Evolutionary conservation across 108 stramenopile genomes (phyloP), one percentile per base, ranked within the genome.

Genomic region (Licmophora abbreviata): DNA sequence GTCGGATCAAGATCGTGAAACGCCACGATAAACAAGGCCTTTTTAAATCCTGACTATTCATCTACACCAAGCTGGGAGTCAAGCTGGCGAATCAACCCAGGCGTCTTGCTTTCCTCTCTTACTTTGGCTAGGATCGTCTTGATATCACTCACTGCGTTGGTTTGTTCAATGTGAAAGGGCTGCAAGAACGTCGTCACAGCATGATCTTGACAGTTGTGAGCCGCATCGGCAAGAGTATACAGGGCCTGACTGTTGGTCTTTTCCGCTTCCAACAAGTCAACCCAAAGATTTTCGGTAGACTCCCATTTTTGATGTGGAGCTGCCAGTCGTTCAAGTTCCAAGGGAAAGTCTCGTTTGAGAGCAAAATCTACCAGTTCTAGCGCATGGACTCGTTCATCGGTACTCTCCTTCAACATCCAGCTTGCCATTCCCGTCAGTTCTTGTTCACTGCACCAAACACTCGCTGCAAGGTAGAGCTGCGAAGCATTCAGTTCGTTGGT

Each of bases 81-180:
- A 9, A 68, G 24, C 32, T 68, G 57, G 18, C 54, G 20, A 17
- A 68, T 12, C 34, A 66, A 53, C 0, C 53, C 60, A 9, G 60
- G 55, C 9, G 60, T 48, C 29, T 29, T 6, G 28, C 32, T 51
- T 22, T 47, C 66, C 15, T 48, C 54, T 40, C 21, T 8, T 0
- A 68, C 36, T 25, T 68, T 61, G 42, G 59, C 36, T 46, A 68
- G 17, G 22, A 68, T 68, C 1, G 35, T 44, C 21, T 31, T 24
- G 3, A 68, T 28, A 29, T 61, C 48, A 48, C 54, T 60, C 41
- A 61, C 66, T 34, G 54, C 47, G 23, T 68, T 60, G 18, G 61
- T 29, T 56, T 68, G 66, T 61, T 68, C 66, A 9, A 27, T 28
- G 53, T 68, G 59, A 25, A 61, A 68, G 7, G 66, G 60, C 20